These are phyloP conservation scores for Penicillium fimorum DNA, from an alignment of 495 filamentous ascomycete genomes.

Conservation along the genomic window DNA sequence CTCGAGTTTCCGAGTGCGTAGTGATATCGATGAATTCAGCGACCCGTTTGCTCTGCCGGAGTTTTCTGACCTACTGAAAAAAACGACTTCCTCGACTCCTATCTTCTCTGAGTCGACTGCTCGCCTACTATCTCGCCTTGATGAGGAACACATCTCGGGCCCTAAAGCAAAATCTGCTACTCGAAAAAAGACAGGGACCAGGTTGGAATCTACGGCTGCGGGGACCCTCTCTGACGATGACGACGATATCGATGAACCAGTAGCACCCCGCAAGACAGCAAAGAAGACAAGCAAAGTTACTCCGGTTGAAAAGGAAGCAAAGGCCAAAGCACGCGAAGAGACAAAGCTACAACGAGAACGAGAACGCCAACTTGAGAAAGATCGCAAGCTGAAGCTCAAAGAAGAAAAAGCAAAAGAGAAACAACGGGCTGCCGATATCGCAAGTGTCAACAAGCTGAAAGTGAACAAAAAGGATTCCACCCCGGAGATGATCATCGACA, in stretches of 20 bases:
- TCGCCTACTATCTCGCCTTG: slow-evolving; percentile 36
- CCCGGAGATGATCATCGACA: slow-evolving; percentile 81
- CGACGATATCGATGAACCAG: slow-evolving; percentile 28
- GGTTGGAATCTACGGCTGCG: not conserved
- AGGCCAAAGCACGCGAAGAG: slow-evolving; percentile 50
- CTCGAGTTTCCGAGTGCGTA: slow-evolving; percentile 13
- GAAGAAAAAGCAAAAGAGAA: slow-evolving; percentile 64
- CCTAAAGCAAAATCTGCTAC: slow-evolving; percentile 8
- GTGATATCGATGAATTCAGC: slow-evolving; percentile 42
- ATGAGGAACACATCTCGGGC: not conserved
- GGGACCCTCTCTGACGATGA: slow-evolving; percentile 15
- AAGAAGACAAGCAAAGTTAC: slow-evolving; percentile 37
- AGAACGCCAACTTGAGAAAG: slow-evolving; percentile 47
- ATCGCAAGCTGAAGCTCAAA: slow-evolving; percentile 47
- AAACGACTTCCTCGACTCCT: slow-evolving; percentile 13
- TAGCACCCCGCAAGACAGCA: slow-evolving; percentile 19
- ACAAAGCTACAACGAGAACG: slow-evolving; percentile 47
- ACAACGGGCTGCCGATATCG: slow-evolving; percentile 63
- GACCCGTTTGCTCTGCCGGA: slow-evolving; percentile 34
- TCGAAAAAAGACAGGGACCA: slow-evolving; percentile 9
- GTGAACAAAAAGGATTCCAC: slow-evolving; percentile 74
- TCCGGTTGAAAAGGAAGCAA: slow-evolving; percentile 52
- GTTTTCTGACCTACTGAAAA: slow-evolving; percentile 30
- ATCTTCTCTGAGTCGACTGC: slow-evolving; percentile 42
- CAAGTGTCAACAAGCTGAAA: slow-evolving; percentile 72